phyloP scores from a whole-genome alignment of 2,329 filamentous ascomycete genomes.

The Hypoxylon rubiginosum region DNA sequence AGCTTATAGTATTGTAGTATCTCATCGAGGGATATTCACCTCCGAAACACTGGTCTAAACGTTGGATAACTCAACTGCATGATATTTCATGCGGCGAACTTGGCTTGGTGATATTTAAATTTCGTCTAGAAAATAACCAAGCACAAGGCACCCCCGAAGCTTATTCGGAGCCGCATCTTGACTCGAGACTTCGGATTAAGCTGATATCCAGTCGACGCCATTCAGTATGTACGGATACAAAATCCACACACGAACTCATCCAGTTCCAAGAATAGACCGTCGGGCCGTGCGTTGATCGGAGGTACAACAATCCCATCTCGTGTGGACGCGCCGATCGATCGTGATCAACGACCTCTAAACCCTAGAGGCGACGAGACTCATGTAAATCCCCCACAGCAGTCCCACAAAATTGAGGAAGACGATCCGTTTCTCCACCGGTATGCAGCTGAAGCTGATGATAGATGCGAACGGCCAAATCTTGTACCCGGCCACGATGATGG shows the following conservation, averaged over 20 bases:
- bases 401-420: conserved; percentile 65
- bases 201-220: not conserved
- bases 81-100: not conserved
- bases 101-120: not conserved
- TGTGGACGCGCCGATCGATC: conserved; percentile 33
- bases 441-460: conserved; percentile 63
- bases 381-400: conserved; percentile 65
- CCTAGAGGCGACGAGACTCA: conserved; percentile 62
- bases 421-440: conserved; percentile 64
- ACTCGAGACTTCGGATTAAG: not conserved
- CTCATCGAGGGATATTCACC: not conserved
- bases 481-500: conserved; percentile 63
- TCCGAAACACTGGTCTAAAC: not conserved
- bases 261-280: not conserved
- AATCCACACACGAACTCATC: not conserved
- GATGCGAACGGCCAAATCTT: conserved; percentile 67
- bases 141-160: not conserved
- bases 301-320: conserved; percentile 19
- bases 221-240: conserved; percentile 6
- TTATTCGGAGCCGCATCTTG: not conserved
- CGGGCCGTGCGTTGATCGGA: conserved; percentile 26
- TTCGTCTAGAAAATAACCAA: not conserved
- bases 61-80: not conserved
- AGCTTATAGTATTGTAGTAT: not conserved
- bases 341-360: conserved; percentile 49